Evolutionary conservation across 1,284 basidiomycete species (phyloP).

Genomic region (Caloboletus firmus): DNA sequence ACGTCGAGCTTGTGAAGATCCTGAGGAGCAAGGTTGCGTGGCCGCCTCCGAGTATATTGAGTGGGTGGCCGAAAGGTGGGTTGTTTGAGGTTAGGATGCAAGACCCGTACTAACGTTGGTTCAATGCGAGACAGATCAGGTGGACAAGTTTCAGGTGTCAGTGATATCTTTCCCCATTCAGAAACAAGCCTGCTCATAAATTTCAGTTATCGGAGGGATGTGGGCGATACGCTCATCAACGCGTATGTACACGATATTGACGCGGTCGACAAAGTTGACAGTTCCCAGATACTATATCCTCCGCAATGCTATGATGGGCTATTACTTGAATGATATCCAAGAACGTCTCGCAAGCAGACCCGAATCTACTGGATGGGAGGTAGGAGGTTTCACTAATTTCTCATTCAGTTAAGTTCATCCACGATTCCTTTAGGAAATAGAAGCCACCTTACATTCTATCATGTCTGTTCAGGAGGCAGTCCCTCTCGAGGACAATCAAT

Average conservation of each 20-base stretch:
- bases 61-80: conserved; percentile 70
- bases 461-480: conserved; percentile 85
- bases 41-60: conserved; percentile 48
- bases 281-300: conserved; percentile 78
- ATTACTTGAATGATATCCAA: conserved; percentile 60
- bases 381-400: conserved; percentile 34
- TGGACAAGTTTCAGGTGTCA: conserved; percentile 74
- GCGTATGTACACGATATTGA: conserved; percentile 53
- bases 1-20: conserved; percentile 71
- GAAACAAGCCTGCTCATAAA: conserved; percentile 14
- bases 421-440: conserved; percentile 61
- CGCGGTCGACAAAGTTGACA: conserved; percentile 5
- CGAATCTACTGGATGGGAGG: conserved; percentile 65
- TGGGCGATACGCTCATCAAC: conserved; percentile 88
- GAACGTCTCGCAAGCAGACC: conserved; percentile 47
- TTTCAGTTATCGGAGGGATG: conserved; percentile 77
- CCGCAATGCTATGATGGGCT: conserved; percentile 76
- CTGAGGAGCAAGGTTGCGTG: conserved; percentile 75
- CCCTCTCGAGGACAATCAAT: conserved; percentile 66
- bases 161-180: conserved; percentile 26
- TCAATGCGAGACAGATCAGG: conserved; percentile 51
- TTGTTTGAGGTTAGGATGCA: background rate
- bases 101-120: conserved; percentile 10
- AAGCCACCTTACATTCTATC: conserved; percentile 82
- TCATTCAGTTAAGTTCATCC: background rate